Evolutionary conservation across 805 yeast species (phyloP).

Genomic region (Yarrowia osloensis): DNA sequence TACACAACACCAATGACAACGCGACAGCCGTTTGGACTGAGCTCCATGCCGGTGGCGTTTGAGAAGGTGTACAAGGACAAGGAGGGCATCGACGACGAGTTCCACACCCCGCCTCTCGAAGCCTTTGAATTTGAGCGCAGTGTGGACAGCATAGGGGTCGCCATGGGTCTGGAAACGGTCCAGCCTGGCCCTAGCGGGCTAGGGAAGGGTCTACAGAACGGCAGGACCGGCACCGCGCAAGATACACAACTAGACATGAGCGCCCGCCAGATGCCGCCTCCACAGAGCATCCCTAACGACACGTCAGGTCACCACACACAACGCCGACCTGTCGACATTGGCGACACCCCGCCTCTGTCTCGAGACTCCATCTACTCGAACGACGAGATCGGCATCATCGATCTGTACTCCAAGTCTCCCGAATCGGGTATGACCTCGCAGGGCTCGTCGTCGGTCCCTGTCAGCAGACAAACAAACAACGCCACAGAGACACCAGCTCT

Average conservation of each 20-base stretch:
- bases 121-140: conserved; percentile 26
- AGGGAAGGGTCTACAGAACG: neutral
- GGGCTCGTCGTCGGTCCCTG: conserved; percentile 12
- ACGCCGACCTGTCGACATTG: conserved; percentile 7
- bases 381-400: conserved; percentile 27
- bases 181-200: conserved; percentile 4
- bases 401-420: conserved; percentile 19
- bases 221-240: neutral
- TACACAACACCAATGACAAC: conserved; percentile 29
- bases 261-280: neutral
- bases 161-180: conserved; percentile 15
- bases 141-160: conserved; percentile 28
- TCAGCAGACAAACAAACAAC: neutral
- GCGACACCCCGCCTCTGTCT: conserved; percentile 3
- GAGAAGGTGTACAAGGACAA: conserved; percentile 29
- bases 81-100: conserved; percentile 25
- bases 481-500: neutral
- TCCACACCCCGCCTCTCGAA: conserved; percentile 20
- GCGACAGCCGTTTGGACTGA: conserved; percentile 31
- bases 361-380: conserved; percentile 21
- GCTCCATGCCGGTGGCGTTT: conserved; percentile 31
- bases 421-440: conserved; percentile 23
- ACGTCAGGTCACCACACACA: neutral
- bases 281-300: conserved; percentile 10
- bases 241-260: neutral